Base-by-base conservation (phyloP, 805 yeast genomes). In the Wickerhamiella azymoides region DNA sequence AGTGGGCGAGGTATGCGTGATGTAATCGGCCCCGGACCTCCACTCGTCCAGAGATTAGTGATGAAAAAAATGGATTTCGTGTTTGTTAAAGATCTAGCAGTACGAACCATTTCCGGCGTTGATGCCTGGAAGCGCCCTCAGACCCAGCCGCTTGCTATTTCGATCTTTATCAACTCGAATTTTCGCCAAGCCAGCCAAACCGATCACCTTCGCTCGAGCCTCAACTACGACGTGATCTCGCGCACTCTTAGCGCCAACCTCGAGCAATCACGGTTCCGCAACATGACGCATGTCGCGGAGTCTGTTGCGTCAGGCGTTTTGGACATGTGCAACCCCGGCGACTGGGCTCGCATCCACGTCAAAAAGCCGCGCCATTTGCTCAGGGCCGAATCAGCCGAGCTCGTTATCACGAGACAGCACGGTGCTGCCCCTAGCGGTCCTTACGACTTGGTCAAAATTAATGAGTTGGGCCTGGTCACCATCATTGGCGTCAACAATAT, bases 401-500 rank as follows among this genome's bases (percentile, higher is more conserved):
- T 69, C 45, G 59, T 57, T n/a, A 52, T 73, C 10, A 52, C 58
- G 7, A 57, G 77, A 47, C 45, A 42, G 13, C 25, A 18, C 2
- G 52, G 58, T 2, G 33, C 43, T 1, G 47, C 47, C 8, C 47
- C 59, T 8, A 50, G 33, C 3, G 44, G 39, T 9, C 50, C 60
- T 18, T 44, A 50, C 10, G 57, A 55, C 24, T 55, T 51, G 2
- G 65, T 62, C 48, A 52, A 62, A 25, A 55, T 66, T 46, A 54
- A 61, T 17, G 57, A 59, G 1, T 61, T 88, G 32, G 68, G 70
- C 41, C 62, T 84, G 14, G 68, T 79, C 42, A 80, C 95, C 0
- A 68, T 88, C n/a, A 82, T 92, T 53, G 99, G 98, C 4, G 92
- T 92, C 7, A 89, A 86, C 65, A 80, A 86, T 1, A 84, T 86